Conservation (phyloP, 257 asterid species). For the Striga asiatica region DNA sequence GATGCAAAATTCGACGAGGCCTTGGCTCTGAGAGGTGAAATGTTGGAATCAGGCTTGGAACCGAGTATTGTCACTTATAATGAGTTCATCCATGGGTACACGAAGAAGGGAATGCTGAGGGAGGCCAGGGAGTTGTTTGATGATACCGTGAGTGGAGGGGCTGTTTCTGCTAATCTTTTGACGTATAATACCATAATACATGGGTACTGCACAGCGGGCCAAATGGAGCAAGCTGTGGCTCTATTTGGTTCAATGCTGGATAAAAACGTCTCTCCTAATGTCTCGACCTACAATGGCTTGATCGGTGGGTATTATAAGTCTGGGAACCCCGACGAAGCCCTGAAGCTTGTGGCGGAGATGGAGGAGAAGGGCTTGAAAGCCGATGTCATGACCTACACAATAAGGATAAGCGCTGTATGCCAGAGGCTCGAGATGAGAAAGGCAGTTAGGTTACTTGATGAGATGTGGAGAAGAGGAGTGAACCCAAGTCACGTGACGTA, state of each 20-base stretch:
- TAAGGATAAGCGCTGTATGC: conserved; percentile 58
- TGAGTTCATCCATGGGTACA: conserved; percentile 48
- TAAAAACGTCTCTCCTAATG: conserved; percentile 40
- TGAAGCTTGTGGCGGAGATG: conserved; percentile 49
- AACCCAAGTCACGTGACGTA: conserved; percentile 60
- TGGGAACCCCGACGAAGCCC: conserved; percentile 39
- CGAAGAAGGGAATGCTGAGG: conserved; percentile 40
- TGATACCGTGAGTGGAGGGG: conserved; percentile 36
- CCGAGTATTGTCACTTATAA: conserved; percentile 61
- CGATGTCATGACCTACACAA: conserved; percentile 65
- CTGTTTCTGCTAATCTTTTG: conserved; percentile 34
- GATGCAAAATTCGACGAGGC: conserved; percentile 58
- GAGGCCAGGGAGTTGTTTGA: conserved; percentile 60
- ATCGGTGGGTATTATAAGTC: conserved; percentile 52
- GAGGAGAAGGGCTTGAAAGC: conserved; percentile 47
- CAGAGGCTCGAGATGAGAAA: conserved; percentile 47
- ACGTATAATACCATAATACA: conserved; percentile 58
- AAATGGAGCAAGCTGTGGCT: conserved; percentile 44
- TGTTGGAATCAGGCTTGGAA: conserved; percentile 47
- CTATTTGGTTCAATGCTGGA: conserved; percentile 42
- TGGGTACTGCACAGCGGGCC: conserved; percentile 58
- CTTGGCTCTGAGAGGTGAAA: conserved; percentile 40
- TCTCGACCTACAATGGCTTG: conserved; percentile 74
- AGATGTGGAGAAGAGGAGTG: conserved; percentile 49
- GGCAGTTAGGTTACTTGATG: conserved; percentile 64